Evolutionary conservation across 129 eudicot species (phyloP).

Genomic region (Escallonia herrerae): DNA sequence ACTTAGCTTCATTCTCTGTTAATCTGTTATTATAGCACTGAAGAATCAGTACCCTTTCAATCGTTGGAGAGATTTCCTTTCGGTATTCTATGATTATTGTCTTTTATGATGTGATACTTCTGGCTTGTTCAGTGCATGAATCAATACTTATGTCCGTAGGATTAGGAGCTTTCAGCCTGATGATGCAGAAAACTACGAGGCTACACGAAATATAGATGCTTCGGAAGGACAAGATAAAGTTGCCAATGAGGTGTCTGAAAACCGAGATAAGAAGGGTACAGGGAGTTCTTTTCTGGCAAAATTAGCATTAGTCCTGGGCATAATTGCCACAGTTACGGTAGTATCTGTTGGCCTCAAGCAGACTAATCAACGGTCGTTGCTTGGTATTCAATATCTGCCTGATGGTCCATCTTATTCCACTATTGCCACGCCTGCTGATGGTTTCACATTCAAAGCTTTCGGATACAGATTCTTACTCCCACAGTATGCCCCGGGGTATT

Average conservation of each 20-base stretch:
- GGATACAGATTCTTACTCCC: slow-evolving; percentile 83
- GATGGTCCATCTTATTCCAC: slow-evolving; percentile 45
- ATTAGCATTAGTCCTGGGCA: slow-evolving; percentile 58
- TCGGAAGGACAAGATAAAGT: slow-evolving; percentile 28
- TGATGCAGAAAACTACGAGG: slow-evolving; percentile 33
- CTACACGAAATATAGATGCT: slow-evolving; percentile 26
- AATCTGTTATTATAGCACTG: neutral
- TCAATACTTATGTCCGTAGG: slow-evolving; percentile 19
- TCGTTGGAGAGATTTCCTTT: too few species aligned
- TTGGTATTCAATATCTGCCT: slow-evolving; percentile 45
- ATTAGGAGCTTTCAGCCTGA: slow-evolving; percentile 43
- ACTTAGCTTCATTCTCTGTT: neutral
- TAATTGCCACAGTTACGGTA: slow-evolving; percentile 61
- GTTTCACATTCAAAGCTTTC: slow-evolving; percentile 64
- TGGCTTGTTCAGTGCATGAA: slow-evolving; percentile 9
- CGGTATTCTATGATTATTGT: neutral
- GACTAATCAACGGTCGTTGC: slow-evolving; percentile 40
- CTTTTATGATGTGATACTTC: neutral
- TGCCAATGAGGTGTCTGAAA: slow-evolving; percentile 24
- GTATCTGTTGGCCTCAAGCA: slow-evolving; percentile 50
- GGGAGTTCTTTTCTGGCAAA: slow-evolving; percentile 60
- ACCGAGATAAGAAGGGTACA: slow-evolving; percentile 26
- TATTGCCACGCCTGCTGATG: slow-evolving; percentile 39
- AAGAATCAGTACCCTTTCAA: too few species aligned
- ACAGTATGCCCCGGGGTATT: slow-evolving; percentile 91